Evolutionary conservation across 345 rosid genomes (phyloP).

Genomic region (Lepidium aucheri): DNA sequence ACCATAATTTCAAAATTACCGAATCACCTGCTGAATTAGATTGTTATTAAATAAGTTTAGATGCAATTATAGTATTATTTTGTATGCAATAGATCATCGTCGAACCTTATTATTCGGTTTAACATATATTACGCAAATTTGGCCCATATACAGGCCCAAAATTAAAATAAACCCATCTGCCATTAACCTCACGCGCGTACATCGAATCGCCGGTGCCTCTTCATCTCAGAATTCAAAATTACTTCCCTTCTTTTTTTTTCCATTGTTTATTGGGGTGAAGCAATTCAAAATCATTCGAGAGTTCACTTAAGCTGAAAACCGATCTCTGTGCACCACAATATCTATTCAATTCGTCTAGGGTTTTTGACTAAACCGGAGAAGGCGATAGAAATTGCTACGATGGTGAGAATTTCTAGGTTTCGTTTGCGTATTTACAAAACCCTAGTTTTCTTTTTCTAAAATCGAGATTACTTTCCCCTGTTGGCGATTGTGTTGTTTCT

Average conservation of each 20-base stretch:
- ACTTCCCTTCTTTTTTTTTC: no score
- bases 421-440: not conserved
- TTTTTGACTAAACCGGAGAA: not conserved
- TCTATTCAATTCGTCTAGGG: not conserved
- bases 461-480: not conserved
- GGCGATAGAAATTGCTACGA: not conserved
- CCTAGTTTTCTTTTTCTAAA: not conserved
- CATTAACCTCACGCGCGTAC: constrained; percentile 1
- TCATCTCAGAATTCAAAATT: constrained; percentile 9
- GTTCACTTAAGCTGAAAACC: not conserved
- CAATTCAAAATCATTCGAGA: not conserved
- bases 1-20: no score
- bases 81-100: no score
- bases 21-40: no score
- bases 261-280: no score
- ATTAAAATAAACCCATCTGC: not conserved
- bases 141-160: constrained; percentile 11
- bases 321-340: not conserved
- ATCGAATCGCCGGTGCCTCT: not conserved
- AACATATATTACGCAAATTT: no score
- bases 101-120: no score
- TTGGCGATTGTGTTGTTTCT: not conserved
- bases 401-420: constrained; percentile 4
- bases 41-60: no score
- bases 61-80: no score